Base-by-base conservation (phyloP, 106 monocot genomes). In the Phalaenopsis equestris region DNA sequence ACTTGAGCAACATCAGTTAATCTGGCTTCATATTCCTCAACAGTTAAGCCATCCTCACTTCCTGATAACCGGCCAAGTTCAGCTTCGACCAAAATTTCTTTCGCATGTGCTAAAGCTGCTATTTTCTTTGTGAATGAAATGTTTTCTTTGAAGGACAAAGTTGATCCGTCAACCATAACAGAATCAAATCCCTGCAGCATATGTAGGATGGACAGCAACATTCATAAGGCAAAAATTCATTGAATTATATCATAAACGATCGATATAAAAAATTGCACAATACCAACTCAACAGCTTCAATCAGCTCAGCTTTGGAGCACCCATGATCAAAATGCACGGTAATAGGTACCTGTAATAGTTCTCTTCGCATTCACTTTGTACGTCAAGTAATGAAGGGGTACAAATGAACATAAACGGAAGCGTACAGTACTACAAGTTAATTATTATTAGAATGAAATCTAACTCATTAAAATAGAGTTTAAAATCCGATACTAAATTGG, bases 271-370 rank as follows among this genome's bases (percentile, higher is more conserved):
- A 8, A 72, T 23, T 16, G 12, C 55, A 49, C 17, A 36, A 81
- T 81, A 98, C 97, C 90, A 94, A 72, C 41, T 98, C 94, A 84
- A 98, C 89, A 77, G 87, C 89, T 81, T 91, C 90, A 79, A 92
- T 67, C 38, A 98, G 79, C 73, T 98, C 92, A 76, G 81, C 19
- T 80, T 87, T 89, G 46, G 94, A 92, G 65, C 49, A 90, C 41
- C 97, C 97, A 79, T 98, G 97, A 83, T 98, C 97, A 92, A 89
- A 94, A 57, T 98, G 94, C 84, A 98, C 91, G 55, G 86, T 76
- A 74, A 98, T 81, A 72, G 97, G 97, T 57, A 98, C 97, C 97
- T 98, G 83, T 55, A 48, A 85, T 43, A 70, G 70, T 15, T 70
- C 38, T 70, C 38, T 64, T n/a, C 6, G 4, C 38, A 21, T 39